Conservation (phyloP, 768 basidiomycete species). For the Tulasnella sp. region DNA sequence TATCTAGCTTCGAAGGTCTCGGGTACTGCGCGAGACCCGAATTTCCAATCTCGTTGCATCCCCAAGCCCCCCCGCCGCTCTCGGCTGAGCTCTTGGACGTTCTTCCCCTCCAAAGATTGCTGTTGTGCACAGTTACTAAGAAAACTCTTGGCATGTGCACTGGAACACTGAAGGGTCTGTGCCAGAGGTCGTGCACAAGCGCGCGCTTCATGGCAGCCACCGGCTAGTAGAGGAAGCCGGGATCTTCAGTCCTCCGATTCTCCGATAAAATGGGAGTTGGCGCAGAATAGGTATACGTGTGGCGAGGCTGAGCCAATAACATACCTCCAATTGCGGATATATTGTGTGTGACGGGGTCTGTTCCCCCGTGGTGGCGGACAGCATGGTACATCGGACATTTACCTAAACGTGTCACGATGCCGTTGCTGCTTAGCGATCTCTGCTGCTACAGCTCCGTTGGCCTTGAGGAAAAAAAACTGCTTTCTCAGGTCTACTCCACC, state of each 20-base stretch:
- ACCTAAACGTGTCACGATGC: conserved; percentile 3
- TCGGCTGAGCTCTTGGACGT: neutral
- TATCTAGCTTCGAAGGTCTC: neutral
- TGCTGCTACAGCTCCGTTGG: neutral
- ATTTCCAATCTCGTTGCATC: neutral
- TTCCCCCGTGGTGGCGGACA: neutral
- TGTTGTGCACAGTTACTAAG: neutral
- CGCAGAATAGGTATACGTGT: no score
- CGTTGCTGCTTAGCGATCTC: neutral
- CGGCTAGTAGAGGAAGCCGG: neutral
- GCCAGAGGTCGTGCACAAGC: neutral
- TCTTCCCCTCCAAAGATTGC: neutral
- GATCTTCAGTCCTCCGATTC: neutral
- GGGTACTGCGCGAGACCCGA: neutral
- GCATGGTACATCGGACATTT: neutral
- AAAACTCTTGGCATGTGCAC: neutral
- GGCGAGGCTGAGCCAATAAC: neutral
- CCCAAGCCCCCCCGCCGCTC: neutral
- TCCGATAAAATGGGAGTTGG: neutral
- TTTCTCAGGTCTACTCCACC: neutral
- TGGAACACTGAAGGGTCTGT: neutral
- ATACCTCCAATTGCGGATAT: conserved; percentile 1
- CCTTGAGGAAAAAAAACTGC: neutral
- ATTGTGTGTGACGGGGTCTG: neutral
- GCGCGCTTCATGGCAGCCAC: neutral